These are phyloP conservation scores for Anastatica hierochuntica DNA, from an alignment of 345 rosid genomes.

Conservation along the genomic window DNA sequence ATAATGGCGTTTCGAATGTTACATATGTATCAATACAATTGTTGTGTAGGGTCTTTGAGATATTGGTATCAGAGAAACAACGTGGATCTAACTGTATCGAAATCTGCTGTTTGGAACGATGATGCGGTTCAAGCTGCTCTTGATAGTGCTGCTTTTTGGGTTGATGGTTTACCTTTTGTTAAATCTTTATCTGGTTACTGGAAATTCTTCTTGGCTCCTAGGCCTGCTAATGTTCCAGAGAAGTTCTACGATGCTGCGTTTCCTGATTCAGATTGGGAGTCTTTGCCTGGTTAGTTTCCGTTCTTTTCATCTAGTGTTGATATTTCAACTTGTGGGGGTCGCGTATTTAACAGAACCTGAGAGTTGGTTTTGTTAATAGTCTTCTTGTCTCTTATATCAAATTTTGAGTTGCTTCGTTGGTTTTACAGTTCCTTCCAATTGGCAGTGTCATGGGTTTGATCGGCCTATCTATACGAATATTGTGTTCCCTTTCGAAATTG, in stretches of 20 bases:
- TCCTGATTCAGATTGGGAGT: conserved; percentile 67
- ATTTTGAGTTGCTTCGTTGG: conserved; percentile 12
- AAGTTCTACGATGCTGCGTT: conserved; percentile 44
- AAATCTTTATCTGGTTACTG: conserved; percentile 80
- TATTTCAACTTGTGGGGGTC: too few species aligned
- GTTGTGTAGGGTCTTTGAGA: conserved; percentile 56
- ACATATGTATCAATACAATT: too few species aligned
- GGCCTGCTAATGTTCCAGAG: conserved; percentile 49
- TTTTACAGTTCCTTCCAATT: conserved; percentile 91
- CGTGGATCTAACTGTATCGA: conserved; percentile 53
- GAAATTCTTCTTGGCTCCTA: conserved; percentile 75
- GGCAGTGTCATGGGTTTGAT: conserved; percentile 98
- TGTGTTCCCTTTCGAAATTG: conserved; percentile 60
- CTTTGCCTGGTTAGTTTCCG: conserved; percentile 55
- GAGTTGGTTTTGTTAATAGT: too few species aligned
- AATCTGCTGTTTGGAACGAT: conserved; percentile 83
- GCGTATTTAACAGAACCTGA: too few species aligned
- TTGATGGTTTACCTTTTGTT: conserved; percentile 66
- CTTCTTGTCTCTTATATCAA: not conserved
- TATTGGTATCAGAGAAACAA: conserved; percentile 77
- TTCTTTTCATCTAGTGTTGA: not conserved
- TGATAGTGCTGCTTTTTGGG: conserved; percentile 72
- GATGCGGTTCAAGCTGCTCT: conserved; percentile 71
- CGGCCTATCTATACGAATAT: conserved; percentile 81
- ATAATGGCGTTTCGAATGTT: too few species aligned